Evolutionary conservation across 2,329 filamentous ascomycete species (phyloP).

Genomic region (Penicillium palitans): DNA sequence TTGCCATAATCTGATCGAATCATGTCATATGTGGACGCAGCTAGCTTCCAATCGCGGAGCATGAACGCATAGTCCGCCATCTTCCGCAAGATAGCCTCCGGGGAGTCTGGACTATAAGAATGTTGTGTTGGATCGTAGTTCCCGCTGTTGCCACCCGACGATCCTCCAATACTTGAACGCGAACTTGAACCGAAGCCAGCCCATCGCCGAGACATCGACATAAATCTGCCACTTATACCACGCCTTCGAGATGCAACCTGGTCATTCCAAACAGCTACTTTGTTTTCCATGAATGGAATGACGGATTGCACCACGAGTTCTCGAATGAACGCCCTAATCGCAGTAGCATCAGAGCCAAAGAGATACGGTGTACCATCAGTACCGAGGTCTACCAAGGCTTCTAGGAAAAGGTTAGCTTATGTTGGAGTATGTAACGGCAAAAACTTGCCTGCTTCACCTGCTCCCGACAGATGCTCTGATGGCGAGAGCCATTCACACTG

Average conservation of each 20-base stretch:
- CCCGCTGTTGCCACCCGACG: constrained; percentile 43
- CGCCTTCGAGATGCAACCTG: constrained; percentile 88
- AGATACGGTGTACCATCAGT: constrained; percentile 71
- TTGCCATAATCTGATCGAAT: constrained; percentile 85
- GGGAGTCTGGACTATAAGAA: constrained; percentile 78
- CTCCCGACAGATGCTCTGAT: constrained; percentile 75
- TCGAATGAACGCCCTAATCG: constrained; percentile 83
- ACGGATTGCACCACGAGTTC: constrained; percentile 96
- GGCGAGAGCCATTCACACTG: constrained; percentile 87
- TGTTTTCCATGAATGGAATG: constrained; percentile 92
- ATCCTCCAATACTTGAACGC: constrained; percentile 56
- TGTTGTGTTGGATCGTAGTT: constrained; percentile 79
- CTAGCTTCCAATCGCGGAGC: constrained; percentile 92
- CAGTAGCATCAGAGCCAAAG: constrained; percentile 87
- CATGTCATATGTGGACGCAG: constrained; percentile 88
- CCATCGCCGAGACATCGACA: constrained; percentile 90
- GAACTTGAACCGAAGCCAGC: constrained; percentile 72
- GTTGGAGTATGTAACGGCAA: background rate
- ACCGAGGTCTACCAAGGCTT: constrained; percentile 58
- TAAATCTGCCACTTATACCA: constrained; percentile 88
- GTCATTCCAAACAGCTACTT: constrained; percentile 91
- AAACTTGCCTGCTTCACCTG: constrained; percentile 60
- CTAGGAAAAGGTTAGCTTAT: constrained; percentile 23
- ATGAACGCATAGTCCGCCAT: constrained; percentile 95
- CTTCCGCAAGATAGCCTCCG: constrained; percentile 90